phyloP scores from a whole-genome alignment of 305 asterid genomes.

The Andrographis paniculata region DNA sequence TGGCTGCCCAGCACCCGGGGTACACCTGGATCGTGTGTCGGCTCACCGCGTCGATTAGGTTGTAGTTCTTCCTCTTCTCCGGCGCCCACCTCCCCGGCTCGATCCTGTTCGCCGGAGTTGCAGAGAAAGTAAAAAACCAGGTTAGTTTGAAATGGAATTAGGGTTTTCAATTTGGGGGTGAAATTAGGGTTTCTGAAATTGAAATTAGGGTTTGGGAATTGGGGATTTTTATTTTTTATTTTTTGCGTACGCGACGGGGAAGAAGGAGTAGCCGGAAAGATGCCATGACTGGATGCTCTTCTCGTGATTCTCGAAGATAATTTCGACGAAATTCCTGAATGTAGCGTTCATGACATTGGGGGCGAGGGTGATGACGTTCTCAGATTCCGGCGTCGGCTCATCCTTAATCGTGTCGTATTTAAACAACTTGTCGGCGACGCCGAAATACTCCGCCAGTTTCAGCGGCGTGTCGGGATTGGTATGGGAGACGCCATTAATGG shows the following conservation, averaged over 20 bases:
- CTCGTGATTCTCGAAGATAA: constrained; percentile 61
- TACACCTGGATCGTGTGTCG: constrained; percentile 65
- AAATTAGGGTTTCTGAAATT: too few species aligned
- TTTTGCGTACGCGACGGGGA: constrained; percentile 46
- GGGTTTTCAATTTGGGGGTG: too few species aligned
- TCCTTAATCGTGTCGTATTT: constrained; percentile 39
- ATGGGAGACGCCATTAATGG: constrained; percentile 55
- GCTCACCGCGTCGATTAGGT: constrained; percentile 61
- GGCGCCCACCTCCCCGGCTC: constrained; percentile 64
- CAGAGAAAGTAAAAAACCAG: too few species aligned
- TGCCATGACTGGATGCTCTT: constrained; percentile 65
- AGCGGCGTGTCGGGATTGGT: constrained; percentile 42
- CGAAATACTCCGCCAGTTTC: constrained; percentile 53
- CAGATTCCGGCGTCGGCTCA: constrained; percentile 22
- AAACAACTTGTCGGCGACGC: constrained; percentile 36
- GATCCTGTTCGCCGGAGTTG: constrained; percentile 39
- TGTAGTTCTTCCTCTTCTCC: constrained; percentile 49
- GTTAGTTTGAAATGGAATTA: too few species aligned
- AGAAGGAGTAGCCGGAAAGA: constrained; percentile 62
- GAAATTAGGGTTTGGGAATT: too few species aligned
- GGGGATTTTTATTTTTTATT: too few species aligned
- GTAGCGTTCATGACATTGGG: constrained; percentile 47
- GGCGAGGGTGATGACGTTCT: constrained; percentile 27
- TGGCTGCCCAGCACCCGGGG: constrained; percentile 68
- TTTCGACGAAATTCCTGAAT: constrained; percentile 48